phyloP scores from a whole-genome alignment of 305 asterid genomes.

The Fraxinus baroniana region DNA sequence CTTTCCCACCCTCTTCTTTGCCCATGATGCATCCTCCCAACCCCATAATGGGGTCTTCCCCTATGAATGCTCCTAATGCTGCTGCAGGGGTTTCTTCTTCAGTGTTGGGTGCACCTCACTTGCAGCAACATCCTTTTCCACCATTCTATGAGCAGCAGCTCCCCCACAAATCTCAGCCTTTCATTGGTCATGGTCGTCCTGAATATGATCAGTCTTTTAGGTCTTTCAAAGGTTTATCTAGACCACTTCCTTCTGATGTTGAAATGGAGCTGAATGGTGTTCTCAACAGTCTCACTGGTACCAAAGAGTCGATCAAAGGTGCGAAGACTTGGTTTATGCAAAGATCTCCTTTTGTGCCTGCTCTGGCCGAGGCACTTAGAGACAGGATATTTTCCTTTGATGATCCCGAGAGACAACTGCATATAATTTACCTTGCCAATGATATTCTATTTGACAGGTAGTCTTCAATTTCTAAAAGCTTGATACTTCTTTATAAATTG shows the following conservation, averaged over 20 bases:
- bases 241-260: conserved; percentile 88
- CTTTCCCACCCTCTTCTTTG: conserved; percentile 62
- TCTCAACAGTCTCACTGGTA: conserved; percentile 77
- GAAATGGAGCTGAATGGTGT: conserved; percentile 83
- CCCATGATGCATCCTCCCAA: conserved; percentile 83
- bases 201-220: conserved; percentile 68
- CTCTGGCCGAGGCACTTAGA: conserved; percentile 85
- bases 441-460: conserved; percentile 95
- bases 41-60: conserved; percentile 65
- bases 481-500: not conserved
- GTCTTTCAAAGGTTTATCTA: conserved; percentile 65
- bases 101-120: conserved; percentile 47
- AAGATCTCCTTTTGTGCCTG: conserved; percentile 72
- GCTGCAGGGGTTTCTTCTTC: conserved; percentile 40
- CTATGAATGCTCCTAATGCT: conserved; percentile 60
- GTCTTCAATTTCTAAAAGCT: conserved; percentile 8
- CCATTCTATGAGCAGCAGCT: conserved; percentile 72
- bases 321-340: conserved; percentile 99
- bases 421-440: conserved; percentile 84
- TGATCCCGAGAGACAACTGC: conserved; percentile 89
- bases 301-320: conserved; percentile 92
- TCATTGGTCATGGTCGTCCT: conserved; percentile 58
- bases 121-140: conserved; percentile 69
- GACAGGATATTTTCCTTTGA: conserved; percentile 74
- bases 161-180: conserved; percentile 58